Evolutionary conservation across 352 stramenopile species (phyloP), one percentile per base, ranked within the genome.

Genomic region (Globisporangium ultimum): DNA sequence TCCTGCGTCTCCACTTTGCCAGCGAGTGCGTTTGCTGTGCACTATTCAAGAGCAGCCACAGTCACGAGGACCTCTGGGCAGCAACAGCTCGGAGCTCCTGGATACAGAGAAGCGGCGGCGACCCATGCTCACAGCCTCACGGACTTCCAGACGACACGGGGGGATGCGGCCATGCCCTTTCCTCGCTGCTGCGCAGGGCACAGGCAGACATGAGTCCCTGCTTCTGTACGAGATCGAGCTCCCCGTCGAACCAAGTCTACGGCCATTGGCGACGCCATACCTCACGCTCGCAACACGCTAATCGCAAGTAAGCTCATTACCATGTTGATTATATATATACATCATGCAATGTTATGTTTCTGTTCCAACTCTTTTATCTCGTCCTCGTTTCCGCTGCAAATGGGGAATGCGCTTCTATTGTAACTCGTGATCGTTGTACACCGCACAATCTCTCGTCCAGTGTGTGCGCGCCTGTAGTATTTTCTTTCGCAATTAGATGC

Each of bases 401-500:
- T 36, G 28, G 28, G 0, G 28, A 11, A 10, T 36, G 28, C 18
- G 15, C 13, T 28, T 15, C n/a, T 2, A 20, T 47, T 3, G 17
- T 48, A 4, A 2, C 10, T n/a, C 15, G n/a, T n/a, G n/a, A n/a
- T n/a, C n/a, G n/a, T n/a, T n/a, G n/a, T n/a, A n/a, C n/a, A n/a
- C n/a, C n/a, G n/a, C n/a, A n/a, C n/a, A n/a, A n/a, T n/a, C n/a
- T n/a, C n/a, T n/a, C n/a, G n/a, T n/a, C n/a, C n/a, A n/a, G n/a
- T 28, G 24, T 28, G 24, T 28, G 24, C 5, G 2, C 5, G 24
- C 5, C 24, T 28, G 24, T 28, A 28, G 24, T 5, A 5, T 28
- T 28, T 28, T 5, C 24, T 28, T 10, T 10, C 28, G 28, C 28
- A 5, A 14, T 68, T 80, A 86, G 65, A 85, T 83, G 53, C 58